A percentile compares a stretch with the other conserved stretches of the same genome.
These are phyloP conservation scores for Xylariaceae sp. DNA, from an alignment of 2,329 filamentous ascomycete species.

Conservation along the genomic window DNA sequence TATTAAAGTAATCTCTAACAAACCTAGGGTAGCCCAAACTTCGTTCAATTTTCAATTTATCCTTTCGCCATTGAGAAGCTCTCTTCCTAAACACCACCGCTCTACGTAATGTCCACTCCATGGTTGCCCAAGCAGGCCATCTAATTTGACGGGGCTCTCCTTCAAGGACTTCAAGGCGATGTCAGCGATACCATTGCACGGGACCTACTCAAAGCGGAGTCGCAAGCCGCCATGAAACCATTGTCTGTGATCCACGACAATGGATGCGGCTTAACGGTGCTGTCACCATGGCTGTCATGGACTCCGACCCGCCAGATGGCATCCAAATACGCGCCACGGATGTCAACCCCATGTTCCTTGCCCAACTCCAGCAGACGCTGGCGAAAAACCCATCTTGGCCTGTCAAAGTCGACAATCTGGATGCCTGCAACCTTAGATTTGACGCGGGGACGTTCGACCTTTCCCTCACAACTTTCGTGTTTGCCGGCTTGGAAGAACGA, in stretches of 20 bases:
- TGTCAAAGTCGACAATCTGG: constrained; percentile 9
- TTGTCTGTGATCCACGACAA: constrained; percentile 18
- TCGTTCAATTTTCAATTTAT: too few relatives aligned
- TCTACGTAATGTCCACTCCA: not conserved
- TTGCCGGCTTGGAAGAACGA: constrained; percentile 11
- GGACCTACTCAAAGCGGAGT: constrained; percentile 10
- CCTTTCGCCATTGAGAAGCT: too few relatives aligned
- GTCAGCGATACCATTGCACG: constrained; percentile 16
- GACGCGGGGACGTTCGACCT: constrained; percentile 17
- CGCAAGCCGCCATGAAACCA: constrained; percentile 1
- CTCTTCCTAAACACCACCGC: too few relatives aligned
- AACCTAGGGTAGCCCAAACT: too few relatives aligned
- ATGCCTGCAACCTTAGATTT: constrained; percentile 15
- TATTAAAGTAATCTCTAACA: too few relatives aligned
- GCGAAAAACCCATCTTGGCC: constrained; percentile 6
- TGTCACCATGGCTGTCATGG: constrained; percentile 16
- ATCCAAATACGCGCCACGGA: constrained; percentile 16
- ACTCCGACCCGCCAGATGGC: constrained; percentile 6
- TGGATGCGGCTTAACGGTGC: constrained; percentile 19
- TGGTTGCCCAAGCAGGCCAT: constrained; percentile 7
- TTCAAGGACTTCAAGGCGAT: constrained; percentile 17
- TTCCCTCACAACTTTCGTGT: constrained; percentile 16
- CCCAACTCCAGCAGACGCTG: too few relatives aligned
- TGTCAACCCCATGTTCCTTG: not conserved
- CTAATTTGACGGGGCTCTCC: constrained; percentile 14